phyloP scores from a whole-genome alignment of 2,329 filamentous ascomycete genomes.

The Scedosporium aurantiacum region DNA sequence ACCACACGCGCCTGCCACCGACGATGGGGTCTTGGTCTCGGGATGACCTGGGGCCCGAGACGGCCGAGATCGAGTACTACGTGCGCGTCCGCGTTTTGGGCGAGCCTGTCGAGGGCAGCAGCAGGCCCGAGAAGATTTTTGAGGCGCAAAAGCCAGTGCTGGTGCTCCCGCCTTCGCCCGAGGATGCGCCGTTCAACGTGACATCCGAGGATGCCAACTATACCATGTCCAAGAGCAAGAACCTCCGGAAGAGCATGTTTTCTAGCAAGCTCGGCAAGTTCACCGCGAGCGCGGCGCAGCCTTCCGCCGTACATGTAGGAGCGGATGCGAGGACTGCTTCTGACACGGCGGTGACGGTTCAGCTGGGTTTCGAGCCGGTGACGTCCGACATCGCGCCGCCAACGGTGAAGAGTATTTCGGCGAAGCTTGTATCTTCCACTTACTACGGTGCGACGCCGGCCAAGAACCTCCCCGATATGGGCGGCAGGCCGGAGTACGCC shows the following conservation, averaged over 20 bases:
- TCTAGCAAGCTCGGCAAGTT: conserved; percentile 39
- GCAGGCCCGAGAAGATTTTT: conserved; percentile 20
- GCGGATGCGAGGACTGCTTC: conserved; percentile 34
- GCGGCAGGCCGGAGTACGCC: conserved; percentile 28
- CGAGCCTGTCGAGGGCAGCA: conserved; percentile 15
- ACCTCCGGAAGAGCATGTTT: conserved; percentile 40
- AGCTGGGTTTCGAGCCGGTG: conserved; percentile 35
- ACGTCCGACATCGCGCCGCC: conserved; percentile 31
- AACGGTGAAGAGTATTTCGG: conserved; percentile 34
- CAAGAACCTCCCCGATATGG: conserved; percentile 37
- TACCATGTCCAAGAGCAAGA: conserved; percentile 38
- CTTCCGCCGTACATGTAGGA: conserved; percentile 36
- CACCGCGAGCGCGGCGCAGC: conserved; percentile 33
- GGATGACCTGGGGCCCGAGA: conserved; percentile 43
- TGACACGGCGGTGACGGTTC: conserved; percentile 30
- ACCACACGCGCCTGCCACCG: conserved; percentile 43
- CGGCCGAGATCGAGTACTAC: conserved; percentile 42
- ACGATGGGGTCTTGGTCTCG: conserved; percentile 40
- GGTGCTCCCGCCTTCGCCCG: conserved; percentile 37
- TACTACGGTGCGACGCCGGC: conserved; percentile 39
- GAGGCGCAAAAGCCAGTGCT: conserved; percentile 34
- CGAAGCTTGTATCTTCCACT: conserved; percentile 41
- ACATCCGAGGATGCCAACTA: conserved; percentile 37
- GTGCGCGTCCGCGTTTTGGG: conserved; percentile 34
- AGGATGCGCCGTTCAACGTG: conserved; percentile 41